These are phyloP conservation scores for Lepiota venenata DNA, from an alignment of 768 basidiomycete species.

Conservation along the genomic window DNA sequence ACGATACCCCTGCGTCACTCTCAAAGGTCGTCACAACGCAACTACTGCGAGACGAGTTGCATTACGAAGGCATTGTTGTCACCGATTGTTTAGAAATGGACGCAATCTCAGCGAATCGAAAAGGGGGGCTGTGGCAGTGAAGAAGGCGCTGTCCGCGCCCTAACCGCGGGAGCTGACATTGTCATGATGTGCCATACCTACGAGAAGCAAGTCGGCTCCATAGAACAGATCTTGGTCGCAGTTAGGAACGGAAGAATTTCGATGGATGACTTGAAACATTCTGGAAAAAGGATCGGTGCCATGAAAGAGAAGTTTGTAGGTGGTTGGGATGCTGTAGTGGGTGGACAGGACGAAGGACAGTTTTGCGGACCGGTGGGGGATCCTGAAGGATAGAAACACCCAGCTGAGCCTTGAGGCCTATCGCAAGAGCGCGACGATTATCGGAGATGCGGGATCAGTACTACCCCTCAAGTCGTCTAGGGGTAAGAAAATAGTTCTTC, in stretches of 20 bases:
- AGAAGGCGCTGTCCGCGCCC: slow-evolving; percentile 50
- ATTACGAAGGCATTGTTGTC: slow-evolving; percentile 58
- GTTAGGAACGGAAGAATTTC: slow-evolving; percentile 40
- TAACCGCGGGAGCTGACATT: slow-evolving; percentile 67
- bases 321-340: slow-evolving; percentile 38
- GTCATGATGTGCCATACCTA: slow-evolving; percentile 73
- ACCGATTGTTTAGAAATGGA: slow-evolving; percentile 81
- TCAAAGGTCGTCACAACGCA: slow-evolving; percentile 48
- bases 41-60: slow-evolving; percentile 47
- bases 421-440: slow-evolving; percentile 38
- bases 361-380: slow-evolving; percentile 26
- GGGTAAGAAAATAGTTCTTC: slow-evolving; percentile 32
- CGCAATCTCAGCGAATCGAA: slow-evolving; percentile 50
- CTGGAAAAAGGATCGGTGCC: slow-evolving; percentile 40
- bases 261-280: slow-evolving; percentile 32
- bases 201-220: slow-evolving; percentile 46
- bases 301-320: slow-evolving; percentile 53
- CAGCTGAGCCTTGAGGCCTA: slow-evolving; percentile 47
- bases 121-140: slow-evolving; percentile 44
- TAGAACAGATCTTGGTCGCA: slow-evolving; percentile 50
- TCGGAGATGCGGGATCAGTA: slow-evolving; percentile 35
- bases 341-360: slow-evolving; percentile 20
- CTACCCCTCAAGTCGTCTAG: slow-evolving; percentile 31
- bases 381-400: slow-evolving; percentile 35
- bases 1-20: slow-evolving; percentile 57